Conservation (phyloP, 129 eudicot species). For the Solidago caesia region DNA sequence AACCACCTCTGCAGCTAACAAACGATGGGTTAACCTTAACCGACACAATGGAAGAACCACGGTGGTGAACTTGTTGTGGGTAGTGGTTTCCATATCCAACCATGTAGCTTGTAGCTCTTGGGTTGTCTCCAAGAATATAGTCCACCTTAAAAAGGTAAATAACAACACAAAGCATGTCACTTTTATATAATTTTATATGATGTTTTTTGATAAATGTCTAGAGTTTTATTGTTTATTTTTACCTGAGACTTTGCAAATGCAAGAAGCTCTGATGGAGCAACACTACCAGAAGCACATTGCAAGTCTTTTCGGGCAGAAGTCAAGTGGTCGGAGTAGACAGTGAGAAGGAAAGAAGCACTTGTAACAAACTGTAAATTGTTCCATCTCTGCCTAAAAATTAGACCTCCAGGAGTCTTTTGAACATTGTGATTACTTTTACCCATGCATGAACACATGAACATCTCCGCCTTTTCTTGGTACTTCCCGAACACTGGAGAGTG, state of each 20-base stretch:
- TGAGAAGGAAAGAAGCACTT: constrained; percentile 82
- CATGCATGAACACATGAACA: constrained; percentile 87
- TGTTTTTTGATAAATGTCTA: background rate
- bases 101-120: constrained; percentile 99
- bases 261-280: constrained; percentile 72
- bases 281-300: constrained; percentile 57
- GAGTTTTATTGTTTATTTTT: background rate
- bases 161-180: background rate
- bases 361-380: constrained; percentile 95
- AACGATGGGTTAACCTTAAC: constrained; percentile 74
- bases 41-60: constrained; percentile 94
- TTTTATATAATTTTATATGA: background rate
- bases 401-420: constrained; percentile 91
- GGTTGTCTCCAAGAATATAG: constrained; percentile 93
- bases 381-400: constrained; percentile 85
- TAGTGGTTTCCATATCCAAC: constrained; percentile 89
- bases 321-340: constrained; percentile 85
- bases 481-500: constrained; percentile 56
- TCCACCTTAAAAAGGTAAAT: constrained; percentile 52
- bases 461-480: constrained; percentile 88
- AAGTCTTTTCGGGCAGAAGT: constrained; percentile 68
- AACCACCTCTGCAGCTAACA: constrained; percentile 88
- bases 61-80: constrained; percentile 89
- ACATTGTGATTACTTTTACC: constrained; percentile 74
- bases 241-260: constrained; percentile 87